Percentiles rank a stretch among this genome's conserved stretches.
Conservation (phyloP, 1,284 basidiomycete species). For the Volvariella surrecta region DNA sequence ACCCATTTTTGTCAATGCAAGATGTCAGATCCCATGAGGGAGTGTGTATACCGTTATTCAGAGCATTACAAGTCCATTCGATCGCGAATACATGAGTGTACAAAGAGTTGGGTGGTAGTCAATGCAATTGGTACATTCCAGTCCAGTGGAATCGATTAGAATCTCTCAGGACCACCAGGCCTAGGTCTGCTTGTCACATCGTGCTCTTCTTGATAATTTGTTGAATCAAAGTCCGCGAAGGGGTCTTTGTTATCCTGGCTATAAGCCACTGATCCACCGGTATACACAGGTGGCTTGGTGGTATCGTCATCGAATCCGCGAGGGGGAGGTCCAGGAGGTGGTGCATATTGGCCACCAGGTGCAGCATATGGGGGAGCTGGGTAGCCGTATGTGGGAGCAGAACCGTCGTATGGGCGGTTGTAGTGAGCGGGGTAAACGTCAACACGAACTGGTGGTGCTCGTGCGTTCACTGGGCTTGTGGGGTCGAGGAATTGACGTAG, state of each 20-base stretch:
- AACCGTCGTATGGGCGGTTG: slow-evolving; percentile 28
- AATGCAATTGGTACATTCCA: too few species aligned
- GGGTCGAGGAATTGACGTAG: slow-evolving; percentile 69
- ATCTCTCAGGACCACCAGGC: slow-evolving; percentile 1
- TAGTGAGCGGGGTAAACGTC: slow-evolving; percentile 28
- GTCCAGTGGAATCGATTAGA: background rate
- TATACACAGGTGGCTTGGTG: slow-evolving; percentile 33
- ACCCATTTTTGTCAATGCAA: too few species aligned
- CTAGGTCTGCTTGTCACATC: slow-evolving; percentile 18
- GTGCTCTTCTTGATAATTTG: slow-evolving; percentile 12
- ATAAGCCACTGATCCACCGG: slow-evolving; percentile 20
- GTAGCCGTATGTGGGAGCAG: slow-evolving; percentile 13
- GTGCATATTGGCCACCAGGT: slow-evolving; percentile 21
- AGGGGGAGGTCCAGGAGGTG: slow-evolving; percentile 38
- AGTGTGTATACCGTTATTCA: too few species aligned
- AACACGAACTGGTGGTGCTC: slow-evolving; percentile 24
- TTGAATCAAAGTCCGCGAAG: slow-evolving; percentile 36
- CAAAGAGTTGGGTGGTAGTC: too few species aligned
- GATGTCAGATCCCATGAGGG: too few species aligned
- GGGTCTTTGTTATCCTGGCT: slow-evolving; percentile 31
- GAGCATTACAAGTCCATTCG: too few species aligned
- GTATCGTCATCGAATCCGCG: slow-evolving; percentile 15
- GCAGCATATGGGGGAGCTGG: slow-evolving; percentile 4
- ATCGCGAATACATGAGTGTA: too few species aligned
- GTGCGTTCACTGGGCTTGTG: slow-evolving; percentile 22